Base-by-base conservation (phyloP, 352 stramenopile genomes). In the Globisporangium nagaii region DNA sequence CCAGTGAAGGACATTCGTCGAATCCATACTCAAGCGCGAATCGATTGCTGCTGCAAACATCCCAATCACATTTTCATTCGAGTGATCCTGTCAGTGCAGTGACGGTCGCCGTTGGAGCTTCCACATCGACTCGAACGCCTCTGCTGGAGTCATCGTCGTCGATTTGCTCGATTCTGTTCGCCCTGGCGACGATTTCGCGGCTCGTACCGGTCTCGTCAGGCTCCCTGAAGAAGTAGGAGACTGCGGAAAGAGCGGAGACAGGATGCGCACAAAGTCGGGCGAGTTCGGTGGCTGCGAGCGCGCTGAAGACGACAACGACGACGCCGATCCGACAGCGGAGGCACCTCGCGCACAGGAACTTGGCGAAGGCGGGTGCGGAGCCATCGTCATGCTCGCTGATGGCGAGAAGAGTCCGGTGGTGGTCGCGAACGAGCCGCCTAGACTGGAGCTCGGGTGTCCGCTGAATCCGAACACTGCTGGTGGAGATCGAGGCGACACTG, bases 51-150 rank as follows among this genome's bases (percentile, higher is more conserved):
- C n/a, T n/a, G n/a, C n/a, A n/a, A n/a, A n/a, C n/a, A n/a, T n/a
- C n/a, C n/a, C n/a, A n/a, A n/a, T n/a, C n/a, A n/a, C n/a, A n/a
- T n/a, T n/a, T n/a, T n/a, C n/a, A n/a, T n/a, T n/a, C n/a, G n/a
- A n/a, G n/a, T n/a, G n/a, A n/a, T n/a, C n/a, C n/a, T n/a, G n/a
- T 56, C 43, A 69, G 30, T 51, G 35, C n/a, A 62, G 40, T 10
- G 63, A 73, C 15, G 65, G 63, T 32, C 62, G 65, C 3, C 63
- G 52, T n/a, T 77, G 65, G 45, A 73, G 27, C 27, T 71, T 77
- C 71, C 71, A 80, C 68, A 80, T 75, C 15, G 62, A 45, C 0
- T 65, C 61, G 43, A 39, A 27, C 27, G 20, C 19, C 41, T 47
- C 41, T 22, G 41, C 25, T 47, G 13, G 11, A 34, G 41, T 3